phyloP scores from a whole-genome alignment of 352 stramenopile species.

The Thraustotheca clavata region DNA sequence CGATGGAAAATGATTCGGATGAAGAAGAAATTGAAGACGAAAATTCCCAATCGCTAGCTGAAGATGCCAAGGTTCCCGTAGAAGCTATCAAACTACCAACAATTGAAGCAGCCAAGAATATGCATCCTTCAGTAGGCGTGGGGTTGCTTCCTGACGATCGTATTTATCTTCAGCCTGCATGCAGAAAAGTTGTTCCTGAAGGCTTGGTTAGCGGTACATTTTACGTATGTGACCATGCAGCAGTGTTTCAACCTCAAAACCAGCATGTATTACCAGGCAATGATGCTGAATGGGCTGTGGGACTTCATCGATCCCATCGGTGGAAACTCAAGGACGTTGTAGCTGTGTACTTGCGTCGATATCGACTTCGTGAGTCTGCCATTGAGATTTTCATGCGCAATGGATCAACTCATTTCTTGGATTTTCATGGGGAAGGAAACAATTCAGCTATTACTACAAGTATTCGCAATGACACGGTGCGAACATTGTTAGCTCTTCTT shows the following conservation, averaged over 20 bases:
- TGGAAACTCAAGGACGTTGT: constrained; percentile 77
- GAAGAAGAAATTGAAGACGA: not conserved
- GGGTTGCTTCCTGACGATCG: constrained; percentile 48
- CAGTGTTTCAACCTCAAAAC: constrained; percentile 52
- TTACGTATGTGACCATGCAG: constrained; percentile 50
- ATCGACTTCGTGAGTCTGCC: constrained; percentile 69
- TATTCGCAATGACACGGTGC: constrained; percentile 67
- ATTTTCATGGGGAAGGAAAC: constrained; percentile 40
- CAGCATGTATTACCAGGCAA: not conserved
- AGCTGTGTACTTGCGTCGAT: constrained; percentile 68
- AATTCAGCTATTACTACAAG: constrained; percentile 31
- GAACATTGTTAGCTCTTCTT: constrained; percentile 68
- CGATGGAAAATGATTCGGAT: constrained; percentile 24
- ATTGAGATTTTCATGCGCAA: constrained; percentile 78
- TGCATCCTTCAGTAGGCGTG: constrained; percentile 61
- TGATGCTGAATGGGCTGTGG: constrained; percentile 41
- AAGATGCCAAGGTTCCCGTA: not conserved
- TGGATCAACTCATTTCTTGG: constrained; percentile 69
- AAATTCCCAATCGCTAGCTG: not conserved
- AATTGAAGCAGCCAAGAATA: constrained; percentile 25
- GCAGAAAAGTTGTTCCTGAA: constrained; percentile 64
- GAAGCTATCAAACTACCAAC: constrained; percentile 5
- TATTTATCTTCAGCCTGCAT: constrained; percentile 50
- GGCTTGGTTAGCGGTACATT: constrained; percentile 57
- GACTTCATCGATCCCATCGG: constrained; percentile 60